Evolutionary conservation across 1,139 yeast species (phyloP).

Genomic region (Yamadazyma atmosphaerica): DNA sequence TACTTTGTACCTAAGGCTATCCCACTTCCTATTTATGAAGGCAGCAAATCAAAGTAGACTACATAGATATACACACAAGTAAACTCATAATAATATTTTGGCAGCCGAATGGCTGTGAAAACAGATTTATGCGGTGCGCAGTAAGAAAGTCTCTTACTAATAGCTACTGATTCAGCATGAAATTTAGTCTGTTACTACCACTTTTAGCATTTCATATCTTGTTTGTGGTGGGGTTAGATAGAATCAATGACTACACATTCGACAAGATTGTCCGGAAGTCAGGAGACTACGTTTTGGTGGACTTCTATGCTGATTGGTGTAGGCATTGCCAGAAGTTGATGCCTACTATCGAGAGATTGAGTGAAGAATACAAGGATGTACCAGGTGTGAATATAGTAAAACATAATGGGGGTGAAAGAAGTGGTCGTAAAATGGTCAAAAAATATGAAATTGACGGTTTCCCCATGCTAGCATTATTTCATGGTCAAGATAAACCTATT

Average conservation of each 20-base stretch:
- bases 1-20: conserved; percentile 24
- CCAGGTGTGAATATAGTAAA: conserved; percentile 55
- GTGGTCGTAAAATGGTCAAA: conserved; percentile 54
- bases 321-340: conserved; percentile 69
- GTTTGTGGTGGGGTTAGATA: conserved; percentile 14
- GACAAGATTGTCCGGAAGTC: conserved; percentile 54
- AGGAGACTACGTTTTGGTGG: conserved; percentile 66
- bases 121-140: neutral
- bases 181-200: neutral
- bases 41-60: neutral
- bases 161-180: too few species aligned
- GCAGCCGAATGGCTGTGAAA: conserved; percentile 1
- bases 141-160: too few species aligned
- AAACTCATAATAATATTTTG: too few species aligned
- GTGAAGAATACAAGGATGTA: conserved; percentile 47
- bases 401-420: conserved; percentile 63
- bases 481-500: conserved; percentile 49
- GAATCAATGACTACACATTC: conserved; percentile 49
- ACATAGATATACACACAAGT: too few species aligned
- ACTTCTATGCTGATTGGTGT: conserved; percentile 82
- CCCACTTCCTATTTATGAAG: conserved; percentile 13
- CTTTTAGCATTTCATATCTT: conserved; percentile 4
- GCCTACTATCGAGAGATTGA: conserved; percentile 64
- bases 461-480: conserved; percentile 64
- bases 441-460: conserved; percentile 60